Percentiles rank a stretch among this genome's conserved stretches.
These are phyloP conservation scores for Metschnikowia colocasiae DNA, from an alignment of 805 yeast species.

Conservation along the genomic window DNA sequence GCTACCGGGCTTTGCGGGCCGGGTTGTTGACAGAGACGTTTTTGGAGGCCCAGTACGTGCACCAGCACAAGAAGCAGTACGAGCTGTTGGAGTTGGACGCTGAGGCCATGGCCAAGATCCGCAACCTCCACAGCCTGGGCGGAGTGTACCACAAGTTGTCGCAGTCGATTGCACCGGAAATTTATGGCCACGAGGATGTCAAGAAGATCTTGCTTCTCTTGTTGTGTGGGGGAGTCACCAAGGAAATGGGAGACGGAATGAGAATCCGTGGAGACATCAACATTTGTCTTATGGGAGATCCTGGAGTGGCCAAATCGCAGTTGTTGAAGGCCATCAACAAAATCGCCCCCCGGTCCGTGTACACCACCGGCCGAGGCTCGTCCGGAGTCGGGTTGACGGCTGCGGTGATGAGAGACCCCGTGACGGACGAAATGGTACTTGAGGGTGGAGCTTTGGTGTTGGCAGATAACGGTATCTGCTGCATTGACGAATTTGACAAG, in stretches of 20 bases:
- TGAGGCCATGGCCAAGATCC: conserved; percentile 54
- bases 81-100: conserved; percentile 58
- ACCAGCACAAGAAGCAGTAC: conserved; percentile 86
- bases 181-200: conserved; percentile 89
- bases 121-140: conserved; percentile 54
- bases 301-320: conserved; percentile 99
- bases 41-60: conserved; percentile 79
- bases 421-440: conserved; percentile 96
- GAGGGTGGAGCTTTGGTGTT: conserved; percentile 98
- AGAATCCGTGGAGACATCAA: conserved; percentile 96
- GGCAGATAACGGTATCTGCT: conserved; percentile 97
- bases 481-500: conserved; percentile 98
- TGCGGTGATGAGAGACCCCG: conserved; percentile 97
- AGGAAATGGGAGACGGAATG: conserved; percentile 94
- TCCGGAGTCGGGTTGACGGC: conserved; percentile 99
- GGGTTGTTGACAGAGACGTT: conserved; percentile 93
- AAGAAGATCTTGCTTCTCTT: conserved; percentile 84
- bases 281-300: conserved; percentile 96
- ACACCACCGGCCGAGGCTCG: conserved; percentile 97
- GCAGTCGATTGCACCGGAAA: conserved; percentile 93
- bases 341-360: conserved; percentile 93
- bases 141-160: conserved; percentile 78
- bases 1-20: conserved; percentile 87
- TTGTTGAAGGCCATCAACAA: conserved; percentile 84
- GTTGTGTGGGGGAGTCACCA: conserved; percentile 93